Evolutionary conservation across 805 yeast species (phyloP).

Genomic region (Grigorovia yakushimaensis): DNA sequence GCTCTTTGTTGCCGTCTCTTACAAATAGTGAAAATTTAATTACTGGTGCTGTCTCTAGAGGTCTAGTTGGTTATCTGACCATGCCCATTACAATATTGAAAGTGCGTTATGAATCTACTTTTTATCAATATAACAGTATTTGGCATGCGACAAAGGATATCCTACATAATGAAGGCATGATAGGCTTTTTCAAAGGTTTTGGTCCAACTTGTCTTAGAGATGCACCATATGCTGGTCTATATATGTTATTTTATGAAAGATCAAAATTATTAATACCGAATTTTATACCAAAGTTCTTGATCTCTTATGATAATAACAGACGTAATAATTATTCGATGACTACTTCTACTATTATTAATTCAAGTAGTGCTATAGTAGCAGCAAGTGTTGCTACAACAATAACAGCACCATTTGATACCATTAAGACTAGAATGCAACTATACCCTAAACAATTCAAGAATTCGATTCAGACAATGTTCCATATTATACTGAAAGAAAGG

Average conservation of each 20-base stretch:
- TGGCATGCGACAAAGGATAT: slow-evolving; percentile 51
- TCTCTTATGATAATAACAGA: slow-evolving; percentile 7
- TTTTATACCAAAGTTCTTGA: slow-evolving; percentile 20
- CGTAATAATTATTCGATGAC: slow-evolving; percentile 25
- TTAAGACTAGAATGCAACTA: slow-evolving; percentile 85
- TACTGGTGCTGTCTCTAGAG: slow-evolving; percentile 73
- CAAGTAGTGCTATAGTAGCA: slow-evolving; percentile 66
- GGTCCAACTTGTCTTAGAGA: slow-evolving; percentile 83
- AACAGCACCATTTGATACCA: slow-evolving; percentile 92
- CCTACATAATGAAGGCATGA: slow-evolving; percentile 39
- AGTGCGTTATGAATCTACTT: slow-evolving; percentile 77
- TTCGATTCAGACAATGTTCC: slow-evolving; percentile 32
- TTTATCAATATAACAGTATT: slow-evolving; percentile 61
- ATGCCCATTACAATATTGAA: slow-evolving; percentile 94
- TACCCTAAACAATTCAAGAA: slow-evolving; percentile 39
- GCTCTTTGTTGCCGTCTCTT: slow-evolving; percentile 58
- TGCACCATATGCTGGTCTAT: slow-evolving; percentile 94
- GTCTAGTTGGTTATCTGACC: slow-evolving; percentile 71
- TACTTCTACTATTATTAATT: slow-evolving; percentile 51
- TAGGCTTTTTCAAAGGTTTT: slow-evolving; percentile 79
- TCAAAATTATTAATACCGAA: slow-evolving; percentile 49
- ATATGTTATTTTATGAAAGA: slow-evolving; percentile 76
- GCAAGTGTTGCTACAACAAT: slow-evolving; percentile 73
- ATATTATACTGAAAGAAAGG: slow-evolving; percentile 38
- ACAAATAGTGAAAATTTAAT: slow-evolving; percentile 57